Percentiles rank a stretch among this genome's conserved stretches.
Conservation (phyloP, 1,284 basidiomycete genomes). For the Cerrena zonata region DNA sequence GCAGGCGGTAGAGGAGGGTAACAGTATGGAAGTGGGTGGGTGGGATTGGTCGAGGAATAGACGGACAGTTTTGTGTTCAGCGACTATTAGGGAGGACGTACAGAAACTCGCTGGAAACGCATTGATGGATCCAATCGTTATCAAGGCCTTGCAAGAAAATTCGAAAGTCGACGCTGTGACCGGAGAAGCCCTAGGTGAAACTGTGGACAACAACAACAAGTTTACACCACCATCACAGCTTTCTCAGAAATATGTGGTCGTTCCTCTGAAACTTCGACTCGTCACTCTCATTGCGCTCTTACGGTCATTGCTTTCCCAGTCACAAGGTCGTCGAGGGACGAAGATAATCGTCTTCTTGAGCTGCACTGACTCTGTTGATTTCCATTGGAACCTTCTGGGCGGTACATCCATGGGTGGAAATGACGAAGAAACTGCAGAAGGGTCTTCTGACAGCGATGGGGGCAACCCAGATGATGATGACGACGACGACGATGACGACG, state of each 20-base stretch:
- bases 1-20: slow-evolving; percentile 67
- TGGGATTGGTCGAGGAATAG: slow-evolving; percentile 79
- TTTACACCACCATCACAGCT: slow-evolving; percentile 95
- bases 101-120: slow-evolving; percentile 86
- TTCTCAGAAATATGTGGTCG: slow-evolving; percentile 88
- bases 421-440: slow-evolving; percentile 12
- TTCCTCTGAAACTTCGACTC: slow-evolving; percentile 87
- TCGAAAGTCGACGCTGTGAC: neutral
- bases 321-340: slow-evolving; percentile 42
- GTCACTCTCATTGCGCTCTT: slow-evolving; percentile 86
- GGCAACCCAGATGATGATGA: slow-evolving; percentile 10
- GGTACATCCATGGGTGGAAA: slow-evolving; percentile 64
- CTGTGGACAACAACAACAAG: slow-evolving; percentile 39
- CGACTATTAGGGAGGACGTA: slow-evolving; percentile 92
- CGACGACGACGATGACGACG: slow-evolving; percentile 29
- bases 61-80: slow-evolving; percentile 90
- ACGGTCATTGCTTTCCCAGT: slow-evolving; percentile 66
- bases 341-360: slow-evolving; percentile 93
- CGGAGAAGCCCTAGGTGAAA: slow-evolving; percentile 8
- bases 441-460: slow-evolving; percentile 6
- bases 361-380: slow-evolving; percentile 97
- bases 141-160: slow-evolving; percentile 59
- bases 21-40: slow-evolving; percentile 67
- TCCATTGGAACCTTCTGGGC: slow-evolving; percentile 88
- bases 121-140: slow-evolving; percentile 65